Evolutionary conservation across 2,329 filamentous ascomycete species (phyloP).

Genomic region (Bipolaris bicolor): DNA sequence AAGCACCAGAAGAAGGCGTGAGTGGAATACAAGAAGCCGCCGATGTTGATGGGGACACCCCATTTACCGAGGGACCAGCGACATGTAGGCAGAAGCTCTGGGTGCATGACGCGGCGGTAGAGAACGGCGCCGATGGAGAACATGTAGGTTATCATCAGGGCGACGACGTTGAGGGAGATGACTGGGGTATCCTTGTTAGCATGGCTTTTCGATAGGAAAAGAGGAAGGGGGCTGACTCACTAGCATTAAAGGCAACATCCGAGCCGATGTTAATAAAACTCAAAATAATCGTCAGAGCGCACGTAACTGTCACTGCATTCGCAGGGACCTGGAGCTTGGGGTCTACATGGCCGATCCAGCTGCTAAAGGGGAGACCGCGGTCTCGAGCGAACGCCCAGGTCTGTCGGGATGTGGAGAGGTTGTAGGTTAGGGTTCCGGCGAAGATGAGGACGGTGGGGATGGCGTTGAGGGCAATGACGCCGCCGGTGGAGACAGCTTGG

Average conservation of each 20-base stretch:
- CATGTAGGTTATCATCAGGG: slow-evolving; percentile 51
- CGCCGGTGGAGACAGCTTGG: slow-evolving; percentile 33
- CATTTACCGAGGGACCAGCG: slow-evolving; percentile 50
- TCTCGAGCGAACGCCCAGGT: slow-evolving; percentile 48
- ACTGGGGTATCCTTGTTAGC: slow-evolving; percentile 24
- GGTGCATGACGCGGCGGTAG: slow-evolving; percentile 47
- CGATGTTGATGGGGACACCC: slow-evolving; percentile 49
- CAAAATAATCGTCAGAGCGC: slow-evolving; percentile 35
- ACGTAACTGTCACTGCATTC: slow-evolving; percentile 42
- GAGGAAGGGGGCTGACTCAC: slow-evolving; percentile 16
- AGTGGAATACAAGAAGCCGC: slow-evolving; percentile 43
- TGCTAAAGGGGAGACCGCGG: slow-evolving; percentile 41
- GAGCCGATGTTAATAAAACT: slow-evolving; percentile 47
- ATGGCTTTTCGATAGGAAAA: background rate
- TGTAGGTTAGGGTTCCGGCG: slow-evolving; percentile 40
- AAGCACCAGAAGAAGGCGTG: slow-evolving; percentile 53
- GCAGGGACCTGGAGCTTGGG: slow-evolving; percentile 37
- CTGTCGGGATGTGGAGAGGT: slow-evolving; percentile 43
- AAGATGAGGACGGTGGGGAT: slow-evolving; percentile 42
- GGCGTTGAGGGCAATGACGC: slow-evolving; percentile 39
- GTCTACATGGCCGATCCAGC: slow-evolving; percentile 38
- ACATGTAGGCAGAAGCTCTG: slow-evolving; percentile 46
- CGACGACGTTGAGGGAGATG: slow-evolving; percentile 49
- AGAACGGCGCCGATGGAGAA: slow-evolving; percentile 51
- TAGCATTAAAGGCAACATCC: slow-evolving; percentile 43